Evolutionary conservation across 2,329 filamentous ascomycete species (phyloP).

Genomic region (Mollisia scopiformis): DNA sequence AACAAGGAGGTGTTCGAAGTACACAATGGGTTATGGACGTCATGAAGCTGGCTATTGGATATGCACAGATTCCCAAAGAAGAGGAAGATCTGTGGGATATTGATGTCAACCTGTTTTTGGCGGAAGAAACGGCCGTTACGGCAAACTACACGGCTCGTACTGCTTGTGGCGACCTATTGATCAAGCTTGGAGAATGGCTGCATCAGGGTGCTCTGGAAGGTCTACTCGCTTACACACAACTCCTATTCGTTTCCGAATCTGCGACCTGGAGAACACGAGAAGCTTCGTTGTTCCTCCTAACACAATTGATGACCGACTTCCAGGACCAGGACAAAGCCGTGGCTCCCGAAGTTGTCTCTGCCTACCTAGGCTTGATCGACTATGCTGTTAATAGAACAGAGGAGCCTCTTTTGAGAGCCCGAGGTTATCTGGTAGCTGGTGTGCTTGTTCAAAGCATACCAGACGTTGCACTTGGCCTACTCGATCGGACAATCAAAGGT

Average conservation of each 20-base stretch:
- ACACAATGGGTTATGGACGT: slow-evolving; percentile 86
- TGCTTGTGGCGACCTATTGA: slow-evolving; percentile 87
- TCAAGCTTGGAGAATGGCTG: slow-evolving; percentile 92
- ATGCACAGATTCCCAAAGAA: slow-evolving; percentile 87
- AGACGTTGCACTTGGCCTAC: slow-evolving; percentile 61
- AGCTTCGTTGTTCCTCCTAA: slow-evolving; percentile 81
- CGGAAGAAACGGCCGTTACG: slow-evolving; percentile 92
- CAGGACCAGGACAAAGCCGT: slow-evolving; percentile 75
- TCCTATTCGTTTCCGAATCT: slow-evolving; percentile 64
- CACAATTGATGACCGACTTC: slow-evolving; percentile 82
- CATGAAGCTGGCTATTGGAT: slow-evolving; percentile 82
- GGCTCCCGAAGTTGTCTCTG: slow-evolving; percentile 67
- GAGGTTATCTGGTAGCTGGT: slow-evolving; percentile 86
- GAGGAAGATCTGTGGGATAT: slow-evolving; percentile 97
- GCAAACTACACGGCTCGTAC: slow-evolving; percentile 95
- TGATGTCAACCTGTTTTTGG: slow-evolving; percentile 92
- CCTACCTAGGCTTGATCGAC: slow-evolving; percentile 80
- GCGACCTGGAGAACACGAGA: slow-evolving; percentile 69
- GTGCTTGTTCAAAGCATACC: slow-evolving; percentile 72
- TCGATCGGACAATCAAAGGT: slow-evolving; percentile 74
- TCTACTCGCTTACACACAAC: slow-evolving; percentile 75
- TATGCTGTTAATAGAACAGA: slow-evolving; percentile 71
- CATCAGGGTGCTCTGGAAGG: slow-evolving; percentile 75
- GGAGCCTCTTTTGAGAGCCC: slow-evolving; percentile 78
- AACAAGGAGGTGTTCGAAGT: slow-evolving; percentile 60